These are phyloP conservation scores for Coprinellus micaceus DNA, from an alignment of 768 basidiomycete genomes.

Conservation along the genomic window DNA sequence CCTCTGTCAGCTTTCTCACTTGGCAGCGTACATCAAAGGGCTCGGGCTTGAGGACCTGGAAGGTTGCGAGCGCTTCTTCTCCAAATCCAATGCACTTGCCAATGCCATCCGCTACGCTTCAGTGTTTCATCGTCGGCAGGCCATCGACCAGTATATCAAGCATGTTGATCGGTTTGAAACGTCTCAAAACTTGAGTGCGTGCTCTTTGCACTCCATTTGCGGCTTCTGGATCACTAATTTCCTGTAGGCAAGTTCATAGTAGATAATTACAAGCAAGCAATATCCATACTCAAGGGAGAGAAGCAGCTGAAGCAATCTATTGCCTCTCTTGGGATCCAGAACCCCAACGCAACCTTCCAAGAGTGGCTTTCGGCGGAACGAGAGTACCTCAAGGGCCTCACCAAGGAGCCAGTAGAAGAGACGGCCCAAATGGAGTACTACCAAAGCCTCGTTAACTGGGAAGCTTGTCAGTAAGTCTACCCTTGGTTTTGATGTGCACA, in stretches of 20 bases:
- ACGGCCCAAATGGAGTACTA: slow-evolving; percentile 18
- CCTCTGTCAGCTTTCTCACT: slow-evolving; percentile 22
- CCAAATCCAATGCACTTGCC: slow-evolving; percentile 21
- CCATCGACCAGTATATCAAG: slow-evolving; percentile 4
- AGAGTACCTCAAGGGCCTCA: slow-evolving; percentile 10
- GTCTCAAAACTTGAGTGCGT: slow-evolving; percentile 1
- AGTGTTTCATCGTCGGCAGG: slow-evolving; percentile 9
- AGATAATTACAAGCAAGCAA: slow-evolving; percentile 18
- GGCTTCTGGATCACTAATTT: background rate
- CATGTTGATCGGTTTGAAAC: slow-evolving; percentile 3
- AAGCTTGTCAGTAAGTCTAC: slow-evolving; percentile 6
- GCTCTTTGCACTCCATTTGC: background rate
- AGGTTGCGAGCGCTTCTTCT: slow-evolving; percentile 21
- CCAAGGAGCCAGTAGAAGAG: slow-evolving; percentile 14
- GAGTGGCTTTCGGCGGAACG: slow-evolving; percentile 17
- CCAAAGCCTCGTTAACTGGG: slow-evolving; percentile 4
- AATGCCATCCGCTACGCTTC: slow-evolving; percentile 9
- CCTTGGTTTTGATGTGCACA: background rate
- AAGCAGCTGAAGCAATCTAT: background rate
- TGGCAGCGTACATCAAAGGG: slow-evolving; percentile 18
- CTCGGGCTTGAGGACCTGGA: slow-evolving; percentile 25
- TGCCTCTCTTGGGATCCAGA: background rate
- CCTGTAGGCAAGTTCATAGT: slow-evolving; percentile 9
- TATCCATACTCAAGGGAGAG: slow-evolving; percentile 5
- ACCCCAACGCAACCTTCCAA: background rate